A percentile compares a stretch with the other conserved stretches of the same genome.
These are phyloP conservation scores for Caloboletus firmus DNA, from an alignment of 1,284 basidiomycete species.

Conservation along the genomic window DNA sequence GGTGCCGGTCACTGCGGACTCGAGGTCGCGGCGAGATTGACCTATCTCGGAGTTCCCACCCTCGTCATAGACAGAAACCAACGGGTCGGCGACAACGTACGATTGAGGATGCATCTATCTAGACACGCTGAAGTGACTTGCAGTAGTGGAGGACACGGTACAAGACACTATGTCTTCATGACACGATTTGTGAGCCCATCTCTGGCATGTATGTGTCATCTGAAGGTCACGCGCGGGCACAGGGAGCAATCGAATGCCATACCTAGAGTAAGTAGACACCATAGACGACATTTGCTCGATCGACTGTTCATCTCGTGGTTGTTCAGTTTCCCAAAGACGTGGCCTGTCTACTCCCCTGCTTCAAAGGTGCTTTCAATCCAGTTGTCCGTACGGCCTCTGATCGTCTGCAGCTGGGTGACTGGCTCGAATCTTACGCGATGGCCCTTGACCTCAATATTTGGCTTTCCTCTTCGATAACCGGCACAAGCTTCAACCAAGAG, in stretches of 20 bases:
- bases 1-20: slow-evolving; percentile 43
- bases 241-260: slow-evolving; percentile 29
- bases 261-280: slow-evolving; percentile 22
- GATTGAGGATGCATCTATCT: not conserved
- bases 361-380: slow-evolving; percentile 26
- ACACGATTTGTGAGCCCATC: slow-evolving; percentile 24
- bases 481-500: slow-evolving; percentile 36
- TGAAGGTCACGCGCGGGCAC: not conserved
- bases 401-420: slow-evolving; percentile 48
- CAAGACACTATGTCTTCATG: slow-evolving; percentile 26
- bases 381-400: not conserved
- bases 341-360: slow-evolving; percentile 39
- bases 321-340: slow-evolving; percentile 37
- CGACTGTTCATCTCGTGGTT: not conserved
- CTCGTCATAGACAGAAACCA: slow-evolving; percentile 39
- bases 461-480: slow-evolving; percentile 43
- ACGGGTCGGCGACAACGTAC: slow-evolving; percentile 40
- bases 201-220: not conserved
- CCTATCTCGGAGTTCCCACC: slow-evolving; percentile 34
- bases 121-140: not conserved
- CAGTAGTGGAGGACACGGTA: slow-evolving; percentile 34
- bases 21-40: slow-evolving; percentile 37
- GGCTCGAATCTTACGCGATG: slow-evolving; percentile 56
- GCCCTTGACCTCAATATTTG: slow-evolving; percentile 57
- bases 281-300: not conserved